These are phyloP conservation scores for Kwoniella sp. DNA, from an alignment of 768 basidiomycete species.

Conservation along the genomic window DNA sequence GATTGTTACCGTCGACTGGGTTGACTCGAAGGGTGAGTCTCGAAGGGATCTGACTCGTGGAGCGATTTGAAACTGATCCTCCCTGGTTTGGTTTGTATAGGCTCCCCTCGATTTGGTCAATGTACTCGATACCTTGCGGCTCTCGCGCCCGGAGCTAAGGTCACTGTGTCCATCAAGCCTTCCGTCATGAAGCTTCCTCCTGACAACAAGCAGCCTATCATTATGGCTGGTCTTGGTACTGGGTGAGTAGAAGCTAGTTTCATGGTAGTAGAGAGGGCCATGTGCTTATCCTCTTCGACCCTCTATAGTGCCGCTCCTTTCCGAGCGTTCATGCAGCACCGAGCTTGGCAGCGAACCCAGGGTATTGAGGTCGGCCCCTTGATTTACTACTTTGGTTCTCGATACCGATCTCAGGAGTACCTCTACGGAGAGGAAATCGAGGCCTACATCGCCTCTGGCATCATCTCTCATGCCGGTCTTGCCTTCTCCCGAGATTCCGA, in stretches of 20 bases:
- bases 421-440: constrained; percentile 82
- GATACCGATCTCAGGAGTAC: constrained; percentile 92
- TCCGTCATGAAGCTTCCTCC: constrained; percentile 99
- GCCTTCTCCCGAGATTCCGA: constrained; percentile 94
- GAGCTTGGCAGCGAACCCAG: constrained; percentile 76
- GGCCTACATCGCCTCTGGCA: constrained; percentile 79
- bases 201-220: constrained; percentile 80
- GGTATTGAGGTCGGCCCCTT: constrained; percentile 83
- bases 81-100: constrained; percentile 59
- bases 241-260: constrained; percentile 59
- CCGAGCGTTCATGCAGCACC: constrained; percentile 97
- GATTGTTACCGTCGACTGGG: constrained; percentile 96
- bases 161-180: constrained; percentile 96
- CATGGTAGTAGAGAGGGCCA: not conserved
- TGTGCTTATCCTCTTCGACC: not conserved
- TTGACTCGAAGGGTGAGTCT: constrained; percentile 76
- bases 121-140: constrained; percentile 92
- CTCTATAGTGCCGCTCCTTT: constrained; percentile 77
- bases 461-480: constrained; percentile 86
- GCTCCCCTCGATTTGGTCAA: constrained; percentile 79
- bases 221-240: constrained; percentile 98
- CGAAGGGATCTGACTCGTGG: too few relatives aligned
- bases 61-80: too few relatives aligned
- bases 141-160: constrained; percentile 82
- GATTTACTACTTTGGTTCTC: constrained; percentile 98